Base-by-base conservation (phyloP, 2,329 filamentous ascomycete species). In the Nothopassalora personata region DNA sequence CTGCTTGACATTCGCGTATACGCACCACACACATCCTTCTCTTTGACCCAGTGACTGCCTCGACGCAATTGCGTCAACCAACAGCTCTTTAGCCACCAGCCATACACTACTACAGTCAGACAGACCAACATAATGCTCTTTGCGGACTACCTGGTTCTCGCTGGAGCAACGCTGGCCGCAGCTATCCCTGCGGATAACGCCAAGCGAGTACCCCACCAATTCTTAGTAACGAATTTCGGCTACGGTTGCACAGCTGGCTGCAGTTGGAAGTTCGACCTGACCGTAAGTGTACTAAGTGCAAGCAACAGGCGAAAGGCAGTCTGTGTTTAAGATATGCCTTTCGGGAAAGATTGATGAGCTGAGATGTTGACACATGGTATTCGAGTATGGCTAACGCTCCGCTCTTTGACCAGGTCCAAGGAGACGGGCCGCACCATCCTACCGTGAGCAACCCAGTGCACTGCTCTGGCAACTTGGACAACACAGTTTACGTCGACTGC, bases 171-270 rank as follows among this genome's bases (percentile, higher is more conserved):
- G 33, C 59, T 68, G 55, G 64, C 60, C 27, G 48, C 60, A 51
- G 64, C 65, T 50, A 53, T 60, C 27, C 60, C 64, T 27, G 33
- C 57, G 49, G n/a, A 19, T 18, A 28, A 30, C 19, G 9, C 47
- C 49, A 33, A 47, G 19, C 33, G 47, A 9, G 45, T 48, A 18
- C 31, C 56, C 9, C 3, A 34, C 52, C 19, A 57, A 36, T 68
- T 67, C 64, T n/a, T 36, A 49, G 55, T 68, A 39, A 59, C 60
- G 48, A 62, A 68, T 47, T 68, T 67, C 63, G 36, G 62, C 61
- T 68, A 60, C 59, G 66, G 67, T 58, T 68, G 67, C 60, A 63
- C 64, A 19, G 51, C 19, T 46, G 59, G 59, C 57, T 68, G 67
- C 61, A 11, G 55, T 62, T 68, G 56, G 53, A 54, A 43, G 54